Conservation (phyloP, 2,329 filamentous ascomycete genomes). For the Coniochaeta sp. region DNA sequence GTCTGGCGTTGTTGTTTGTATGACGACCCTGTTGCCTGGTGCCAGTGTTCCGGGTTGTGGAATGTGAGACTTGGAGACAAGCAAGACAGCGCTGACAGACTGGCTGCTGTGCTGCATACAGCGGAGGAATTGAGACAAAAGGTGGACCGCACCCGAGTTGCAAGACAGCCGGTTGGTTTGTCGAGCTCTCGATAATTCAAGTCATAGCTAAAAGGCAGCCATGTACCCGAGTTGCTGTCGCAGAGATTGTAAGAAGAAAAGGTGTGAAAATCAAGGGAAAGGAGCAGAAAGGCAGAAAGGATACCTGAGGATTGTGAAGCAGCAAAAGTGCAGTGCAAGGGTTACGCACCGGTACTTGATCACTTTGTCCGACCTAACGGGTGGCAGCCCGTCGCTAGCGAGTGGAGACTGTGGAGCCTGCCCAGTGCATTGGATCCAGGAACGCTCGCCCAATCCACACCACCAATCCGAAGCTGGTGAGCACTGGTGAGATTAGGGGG, state of each 20-base stretch:
- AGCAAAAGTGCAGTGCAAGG: background rate
- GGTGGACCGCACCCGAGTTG: background rate
- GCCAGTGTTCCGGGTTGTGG: background rate
- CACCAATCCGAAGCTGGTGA: background rate
- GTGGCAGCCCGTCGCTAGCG: background rate
- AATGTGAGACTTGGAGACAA: background rate
- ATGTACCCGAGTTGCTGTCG: background rate
- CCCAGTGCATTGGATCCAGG: background rate
- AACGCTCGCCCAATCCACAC: background rate
- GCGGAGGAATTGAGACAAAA: background rate
- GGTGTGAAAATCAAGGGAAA: background rate
- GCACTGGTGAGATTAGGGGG: background rate
- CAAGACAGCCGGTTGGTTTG: background rate
- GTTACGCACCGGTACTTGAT: background rate
- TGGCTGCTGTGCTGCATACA: too few species aligned
- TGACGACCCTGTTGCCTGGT: background rate
- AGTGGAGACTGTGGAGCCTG: background rate
- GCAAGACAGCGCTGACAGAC: background rate
- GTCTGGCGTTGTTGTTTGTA: background rate
- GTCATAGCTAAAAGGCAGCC: background rate
- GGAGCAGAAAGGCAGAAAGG: background rate
- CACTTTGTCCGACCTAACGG: background rate
- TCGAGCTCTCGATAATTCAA: background rate
- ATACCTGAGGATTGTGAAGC: background rate
- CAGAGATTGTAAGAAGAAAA: background rate